These are phyloP conservation scores for Fusarium nematophilum DNA, from an alignment of 2,329 filamentous ascomycete genomes.

Conservation along the genomic window DNA sequence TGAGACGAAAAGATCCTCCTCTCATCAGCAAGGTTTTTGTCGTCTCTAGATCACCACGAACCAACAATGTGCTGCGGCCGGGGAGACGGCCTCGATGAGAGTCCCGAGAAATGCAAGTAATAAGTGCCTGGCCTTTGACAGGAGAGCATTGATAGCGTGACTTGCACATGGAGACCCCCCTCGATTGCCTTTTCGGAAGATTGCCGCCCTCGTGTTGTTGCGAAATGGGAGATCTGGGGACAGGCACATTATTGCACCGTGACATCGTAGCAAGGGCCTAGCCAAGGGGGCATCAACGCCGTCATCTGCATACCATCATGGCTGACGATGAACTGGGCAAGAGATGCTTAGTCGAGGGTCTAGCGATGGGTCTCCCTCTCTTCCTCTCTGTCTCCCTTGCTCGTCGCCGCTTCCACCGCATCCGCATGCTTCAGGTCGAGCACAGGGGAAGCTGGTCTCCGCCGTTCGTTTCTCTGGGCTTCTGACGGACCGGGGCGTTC, in stretches of 20 bases:
- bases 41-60: slow-evolving; percentile 1
- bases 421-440: slow-evolving; percentile 27
- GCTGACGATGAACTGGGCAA: background rate
- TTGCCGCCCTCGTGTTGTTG: slow-evolving; percentile 1
- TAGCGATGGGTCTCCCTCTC: slow-evolving; percentile 5
- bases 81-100: background rate
- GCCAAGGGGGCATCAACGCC: background rate
- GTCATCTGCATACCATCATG: slow-evolving; percentile 32
- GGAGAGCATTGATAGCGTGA: slow-evolving; percentile 25
- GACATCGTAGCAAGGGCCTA: slow-evolving; percentile 1
- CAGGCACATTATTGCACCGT: slow-evolving; percentile 18
- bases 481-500: background rate
- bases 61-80: slow-evolving; percentile 2
- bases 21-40: slow-evolving; percentile 9
- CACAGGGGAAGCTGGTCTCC: slow-evolving; percentile 10
- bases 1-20: slow-evolving; percentile 2
- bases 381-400: background rate
- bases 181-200: background rate
- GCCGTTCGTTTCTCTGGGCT: no score
- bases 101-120: background rate
- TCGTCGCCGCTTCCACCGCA: slow-evolving; percentile 1
- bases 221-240: slow-evolving; percentile 26
- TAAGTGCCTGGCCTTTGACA: no score
- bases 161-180: background rate
- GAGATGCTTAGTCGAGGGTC: no score